Evolutionary conservation across 1,139 yeast genomes (phyloP), one percentile per base, ranked within the genome.

Genomic region (Protomyces inouyei): DNA sequence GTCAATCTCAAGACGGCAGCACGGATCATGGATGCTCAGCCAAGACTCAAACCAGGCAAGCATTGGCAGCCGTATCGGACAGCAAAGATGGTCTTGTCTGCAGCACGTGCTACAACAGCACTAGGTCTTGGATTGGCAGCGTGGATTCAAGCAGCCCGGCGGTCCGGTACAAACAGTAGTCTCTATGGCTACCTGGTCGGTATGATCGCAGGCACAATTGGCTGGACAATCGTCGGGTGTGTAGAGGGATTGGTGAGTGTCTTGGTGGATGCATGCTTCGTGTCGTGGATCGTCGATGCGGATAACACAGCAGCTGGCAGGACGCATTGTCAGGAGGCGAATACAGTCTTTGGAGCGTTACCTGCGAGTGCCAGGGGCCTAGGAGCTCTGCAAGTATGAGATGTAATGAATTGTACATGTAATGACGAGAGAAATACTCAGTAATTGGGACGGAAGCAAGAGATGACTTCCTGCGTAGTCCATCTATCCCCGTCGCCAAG

Each of bases 161-260:
- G 71, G 36, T 66, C 64, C 40, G 69, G 71, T 43, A 71, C 71
- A 21, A 71, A 73, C 52, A 74, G 76, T 25, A 72, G 77, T 51
- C 70, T 76, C 8, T 78, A 77, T 63, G 80, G 79, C 9, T 78
- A 77, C 65, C 68, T 76, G 12, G 75, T 78, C 5, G 80, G 79
- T 1, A 67, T 78, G 16, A 69, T 77, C 14, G 78, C 78, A 0
- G 77, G 76, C 18, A 73, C 75, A 57, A 73, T 77, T 21, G 80
- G 80, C 12, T 78, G 80, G 80, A 75, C 77, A 40, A 75, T 77
- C 9, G 73, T 77, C 32, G 81, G 81, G 1, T 77, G 79, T 12
- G 76, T 79, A 10, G 81, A 78, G 66, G 78, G 79, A 4, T 74
- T 76, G 8, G 70, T 78, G 57, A 72, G 77, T 65, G 76, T 74